Evolutionary conservation across 768 basidiomycete species (phyloP).

Genomic region (Fibroporia radiculosa): DNA sequence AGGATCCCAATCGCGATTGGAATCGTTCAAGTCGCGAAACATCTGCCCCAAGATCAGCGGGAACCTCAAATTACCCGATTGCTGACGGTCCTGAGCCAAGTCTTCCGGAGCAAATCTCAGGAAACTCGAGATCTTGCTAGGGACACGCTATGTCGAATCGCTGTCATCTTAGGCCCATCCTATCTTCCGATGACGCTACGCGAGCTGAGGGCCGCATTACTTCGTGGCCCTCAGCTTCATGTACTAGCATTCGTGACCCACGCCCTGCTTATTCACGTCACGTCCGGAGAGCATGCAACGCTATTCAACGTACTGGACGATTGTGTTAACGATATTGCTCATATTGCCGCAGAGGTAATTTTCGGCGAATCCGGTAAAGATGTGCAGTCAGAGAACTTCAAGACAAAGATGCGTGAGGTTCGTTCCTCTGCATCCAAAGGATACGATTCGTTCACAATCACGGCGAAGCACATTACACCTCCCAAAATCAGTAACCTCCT

Average conservation of each 20-base stretch:
- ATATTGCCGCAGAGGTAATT: slow-evolving; percentile 81
- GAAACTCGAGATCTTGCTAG: slow-evolving; percentile 85
- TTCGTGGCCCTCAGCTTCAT: slow-evolving; percentile 91
- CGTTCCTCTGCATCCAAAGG: slow-evolving; percentile 75
- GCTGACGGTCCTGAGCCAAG: slow-evolving; percentile 81
- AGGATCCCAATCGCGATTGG: slow-evolving; percentile 87
- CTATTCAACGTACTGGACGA: slow-evolving; percentile 62
- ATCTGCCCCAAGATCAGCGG: slow-evolving; percentile 59
- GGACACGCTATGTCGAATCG: slow-evolving; percentile 77
- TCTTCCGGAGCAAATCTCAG: slow-evolving; percentile 87
- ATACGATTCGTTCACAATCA: slow-evolving; percentile 76
- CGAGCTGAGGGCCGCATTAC: slow-evolving; percentile 77
- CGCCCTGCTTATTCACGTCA: slow-evolving; percentile 74
- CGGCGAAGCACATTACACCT: slow-evolving; percentile 75
- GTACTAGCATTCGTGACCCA: slow-evolving; percentile 83
- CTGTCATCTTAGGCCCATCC: slow-evolving; percentile 57
- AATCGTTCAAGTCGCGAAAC: slow-evolving; percentile 74
- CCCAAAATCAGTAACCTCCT: slow-evolving; percentile 68
- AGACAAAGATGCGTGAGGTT: slow-evolving; percentile 91
- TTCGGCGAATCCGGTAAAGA: slow-evolving; percentile 94
- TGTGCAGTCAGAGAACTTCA: slow-evolving; percentile 82
- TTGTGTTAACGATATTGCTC: slow-evolving; percentile 70
- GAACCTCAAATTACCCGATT: slow-evolving; percentile 68
- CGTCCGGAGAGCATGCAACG: slow-evolving; percentile 46
- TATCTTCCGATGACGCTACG: slow-evolving; percentile 69